Percentiles rank a stretch among this genome's conserved stretches.
These are phyloP conservation scores for Omphalotus guepiniiformis DNA, from an alignment of 768 basidiomycete genomes.

Conservation along the genomic window DNA sequence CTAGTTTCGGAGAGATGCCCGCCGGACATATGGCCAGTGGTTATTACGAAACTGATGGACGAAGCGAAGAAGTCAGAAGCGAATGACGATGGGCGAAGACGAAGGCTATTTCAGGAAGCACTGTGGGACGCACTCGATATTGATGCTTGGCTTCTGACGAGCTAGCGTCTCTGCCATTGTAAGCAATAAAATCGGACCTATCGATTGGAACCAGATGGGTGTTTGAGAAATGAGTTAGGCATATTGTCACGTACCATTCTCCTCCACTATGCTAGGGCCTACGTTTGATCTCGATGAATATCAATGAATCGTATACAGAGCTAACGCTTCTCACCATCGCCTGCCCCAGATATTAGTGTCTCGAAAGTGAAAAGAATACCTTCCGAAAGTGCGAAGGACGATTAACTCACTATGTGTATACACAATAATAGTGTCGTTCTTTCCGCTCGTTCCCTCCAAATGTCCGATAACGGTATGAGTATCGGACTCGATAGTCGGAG, in stretches of 20 bases:
- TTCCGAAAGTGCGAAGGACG: not conserved
- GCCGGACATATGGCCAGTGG: slow-evolving; percentile 27
- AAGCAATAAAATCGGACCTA: slow-evolving; percentile 24
- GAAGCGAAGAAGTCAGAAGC: not conserved
- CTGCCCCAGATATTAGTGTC: too few species aligned
- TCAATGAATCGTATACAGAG: too few species aligned
- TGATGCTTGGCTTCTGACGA: slow-evolving; percentile 19
- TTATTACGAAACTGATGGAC: slow-evolving; percentile 21
- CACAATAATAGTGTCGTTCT: slow-evolving; percentile 19
- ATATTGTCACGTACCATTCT: slow-evolving; percentile 24
- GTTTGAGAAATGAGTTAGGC: too few species aligned
- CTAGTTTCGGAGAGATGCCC: slow-evolving; percentile 21
- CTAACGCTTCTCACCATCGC: too few species aligned
- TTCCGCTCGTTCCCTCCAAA: slow-evolving; percentile 14
- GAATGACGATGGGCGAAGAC: not conserved
- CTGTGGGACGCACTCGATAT: slow-evolving; percentile 21
- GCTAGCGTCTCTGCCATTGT: slow-evolving; percentile 26
- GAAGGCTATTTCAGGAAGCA: not conserved
- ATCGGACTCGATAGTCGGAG: slow-evolving; percentile 17
- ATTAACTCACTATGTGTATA: slow-evolving; percentile 25
- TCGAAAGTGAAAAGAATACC: not conserved
- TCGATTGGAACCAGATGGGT: too few species aligned
- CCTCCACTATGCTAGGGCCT: slow-evolving; percentile 27
- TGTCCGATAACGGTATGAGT: slow-evolving; percentile 22
- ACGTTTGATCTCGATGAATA: too few species aligned